These are phyloP conservation scores for Backusella liffmaniae DNA, from an alignment of 192 early-diverging fungal genomes.

Conservation along the genomic window DNA sequence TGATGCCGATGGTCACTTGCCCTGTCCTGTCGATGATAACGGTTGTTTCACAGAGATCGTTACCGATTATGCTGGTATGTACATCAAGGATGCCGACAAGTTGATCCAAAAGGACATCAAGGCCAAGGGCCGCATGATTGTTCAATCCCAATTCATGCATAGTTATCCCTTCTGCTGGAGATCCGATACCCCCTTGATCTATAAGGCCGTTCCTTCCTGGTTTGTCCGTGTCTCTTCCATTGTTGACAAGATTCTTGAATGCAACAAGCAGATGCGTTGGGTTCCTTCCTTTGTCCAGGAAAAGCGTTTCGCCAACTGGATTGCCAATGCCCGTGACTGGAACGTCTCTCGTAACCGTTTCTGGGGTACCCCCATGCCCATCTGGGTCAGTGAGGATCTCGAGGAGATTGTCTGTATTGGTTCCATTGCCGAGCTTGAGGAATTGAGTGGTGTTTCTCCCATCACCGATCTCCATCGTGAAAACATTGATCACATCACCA, in stretches of 20 bases:
- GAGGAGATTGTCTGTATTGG: constrained; percentile 89
- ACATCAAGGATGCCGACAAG: constrained; percentile 99
- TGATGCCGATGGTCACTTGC: constrained; percentile 77
- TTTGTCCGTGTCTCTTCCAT: constrained; percentile 90
- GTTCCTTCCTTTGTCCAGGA: constrained; percentile 96
- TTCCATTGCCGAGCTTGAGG: constrained; percentile 86
- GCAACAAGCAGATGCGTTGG: constrained; percentile 91
- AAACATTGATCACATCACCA: constrained; percentile 94
- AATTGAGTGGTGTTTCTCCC: constrained; percentile 79
- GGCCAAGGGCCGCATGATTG: constrained; percentile 75
- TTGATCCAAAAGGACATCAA: constrained; percentile 91
- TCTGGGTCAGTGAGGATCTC: constrained; percentile 95
- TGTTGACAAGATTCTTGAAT: constrained; percentile 80
- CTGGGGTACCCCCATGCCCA: constrained; percentile 99
- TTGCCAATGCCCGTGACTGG: constrained; percentile 95
- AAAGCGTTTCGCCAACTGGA: constrained; percentile 97
- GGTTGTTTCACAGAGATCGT: constrained; percentile 81
- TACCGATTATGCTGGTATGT: constrained; percentile 74
- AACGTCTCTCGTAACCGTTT: constrained; percentile 96
- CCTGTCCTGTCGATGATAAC: constrained; percentile 87
- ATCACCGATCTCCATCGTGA: constrained; percentile 97
- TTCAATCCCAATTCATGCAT: constrained; percentile 89
- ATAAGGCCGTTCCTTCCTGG: constrained; percentile 97
- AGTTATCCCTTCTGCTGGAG: constrained; percentile 98
- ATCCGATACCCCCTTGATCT: constrained; percentile 96